A percentile compares a stretch with the other conserved stretches of the same genome.
phyloP scores from a whole-genome alignment of 2,329 filamentous ascomycete species.

The Bertia moriformis region DNA sequence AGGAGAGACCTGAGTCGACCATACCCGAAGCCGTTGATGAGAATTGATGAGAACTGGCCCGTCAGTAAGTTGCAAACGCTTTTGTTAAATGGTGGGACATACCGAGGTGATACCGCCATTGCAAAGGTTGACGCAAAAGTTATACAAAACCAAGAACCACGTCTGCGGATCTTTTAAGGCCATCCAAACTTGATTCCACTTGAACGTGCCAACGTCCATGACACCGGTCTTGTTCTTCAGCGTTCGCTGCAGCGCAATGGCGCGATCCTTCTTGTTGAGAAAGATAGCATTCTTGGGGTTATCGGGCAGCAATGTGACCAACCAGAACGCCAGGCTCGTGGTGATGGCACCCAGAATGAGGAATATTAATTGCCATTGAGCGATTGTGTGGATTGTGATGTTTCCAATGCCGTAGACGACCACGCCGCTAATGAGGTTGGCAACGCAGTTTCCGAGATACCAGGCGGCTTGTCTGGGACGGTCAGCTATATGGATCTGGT shows the following conservation, averaged over 20 bases:
- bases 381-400: slow-evolving; percentile 6
- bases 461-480: slow-evolving; percentile 2
- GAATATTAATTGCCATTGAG: slow-evolving; percentile 14
- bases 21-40: slow-evolving; percentile 5
- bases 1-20: slow-evolving; percentile 10
- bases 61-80: not conserved
- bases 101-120: slow-evolving; percentile 17
- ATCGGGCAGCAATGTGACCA: slow-evolving; percentile 10
- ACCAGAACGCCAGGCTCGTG: slow-evolving; percentile 8
- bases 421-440: slow-evolving; percentile 1
- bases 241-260: not conserved
- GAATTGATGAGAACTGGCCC: slow-evolving; percentile 14
- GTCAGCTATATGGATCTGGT: not conserved
- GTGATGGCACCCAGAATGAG: slow-evolving; percentile 14
- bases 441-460: slow-evolving; percentile 1
- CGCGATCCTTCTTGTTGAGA: not conserved
- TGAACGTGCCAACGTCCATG: slow-evolving; percentile 2
- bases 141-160: slow-evolving; percentile 16
- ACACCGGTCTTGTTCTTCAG: slow-evolving; percentile 1
- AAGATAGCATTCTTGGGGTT: slow-evolving; percentile 2
- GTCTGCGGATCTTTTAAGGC: slow-evolving; percentile 7
- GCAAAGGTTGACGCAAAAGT: slow-evolving; percentile 14
- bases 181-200: slow-evolving; percentile 3
- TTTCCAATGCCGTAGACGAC: slow-evolving; percentile 8
- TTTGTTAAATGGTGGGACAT: not conserved